phyloP scores from a whole-genome alignment of 2,329 filamentous ascomycete species.

The Trichoderma sp. region DNA sequence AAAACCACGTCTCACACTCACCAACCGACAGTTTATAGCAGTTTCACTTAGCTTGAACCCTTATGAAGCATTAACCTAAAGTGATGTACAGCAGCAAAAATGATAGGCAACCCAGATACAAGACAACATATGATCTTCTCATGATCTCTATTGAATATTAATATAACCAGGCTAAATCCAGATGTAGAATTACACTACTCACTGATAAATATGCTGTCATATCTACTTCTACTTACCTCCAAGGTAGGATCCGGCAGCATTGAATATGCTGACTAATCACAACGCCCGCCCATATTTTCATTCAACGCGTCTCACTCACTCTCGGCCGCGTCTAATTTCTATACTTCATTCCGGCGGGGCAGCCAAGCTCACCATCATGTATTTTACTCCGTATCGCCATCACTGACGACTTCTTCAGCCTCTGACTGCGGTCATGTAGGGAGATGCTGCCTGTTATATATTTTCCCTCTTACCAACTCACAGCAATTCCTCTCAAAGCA shows the following conservation, averaged over 20 bases:
- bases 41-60: neutral
- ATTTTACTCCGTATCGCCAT: neutral
- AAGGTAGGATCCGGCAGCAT: neutral
- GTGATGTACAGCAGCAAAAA: neutral
- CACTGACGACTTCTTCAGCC: neutral
- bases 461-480: too few species aligned
- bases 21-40: too few species aligned
- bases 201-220: too few species aligned
- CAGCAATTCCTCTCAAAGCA: neutral
- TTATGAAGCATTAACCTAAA: neutral
- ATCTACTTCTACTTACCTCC: too few species aligned
- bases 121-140: neutral
- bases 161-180: neutral
- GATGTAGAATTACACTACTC: neutral
- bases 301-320: conserved; percentile 10
- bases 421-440: neutral
- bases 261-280: neutral
- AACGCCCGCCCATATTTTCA: neutral
- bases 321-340: neutral
- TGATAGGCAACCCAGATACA: neutral
- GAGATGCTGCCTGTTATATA: conserved; percentile 2
- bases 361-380: neutral
- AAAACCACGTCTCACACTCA: neutral
- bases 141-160: neutral
- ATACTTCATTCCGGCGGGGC: neutral